Base-by-base conservation (phyloP, 169 alveolate genomes). In the Eimeria maxima region DNA sequence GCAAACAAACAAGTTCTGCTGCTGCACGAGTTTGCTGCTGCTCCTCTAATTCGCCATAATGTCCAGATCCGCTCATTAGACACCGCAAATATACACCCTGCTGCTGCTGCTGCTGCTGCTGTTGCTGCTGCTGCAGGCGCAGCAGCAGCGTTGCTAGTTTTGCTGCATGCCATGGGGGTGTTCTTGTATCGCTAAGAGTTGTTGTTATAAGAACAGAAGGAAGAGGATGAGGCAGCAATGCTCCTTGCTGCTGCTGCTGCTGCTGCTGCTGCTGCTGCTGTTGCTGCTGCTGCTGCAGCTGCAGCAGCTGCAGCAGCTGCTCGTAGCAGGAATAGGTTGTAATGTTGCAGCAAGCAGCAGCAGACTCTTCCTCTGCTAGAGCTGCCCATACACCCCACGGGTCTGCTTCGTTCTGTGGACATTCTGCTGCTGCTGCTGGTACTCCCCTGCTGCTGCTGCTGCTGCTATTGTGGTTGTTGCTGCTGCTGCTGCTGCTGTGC, bases 401-500 rank as follows among this genome's bases (percentile, higher is more conserved):
- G 29, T 76, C 87, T 8, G 63, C 44, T 63, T 24, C 87, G 22
- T 53, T 10, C n/a, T 11, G 27, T 11, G 69, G n/a, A 4, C n/a
- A 11, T 22, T 4, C 6, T 42, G 63, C 63, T 76, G 27, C 87
- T 33, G 33, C 65, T 76, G 60, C 63, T 71, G 53, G 78, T 6
- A 5, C 18, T 67, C 6, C 18, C 14, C 87, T 76, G 60, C 60
- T 38, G 63, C 87, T 76, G 63, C 87, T 50, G 57, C 57, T 50
- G 57, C 57, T 50, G 57, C 57, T 11, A 50, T 11, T 7, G 18
- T 45, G 87, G 38, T 20, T 76, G 87, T 63, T 76, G 87, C 87
- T 76, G 87, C 87, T 76, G 87, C 87, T 44, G 87, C 38, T 76
- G 87, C 87, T 42, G 87, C 87, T 76, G 55, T 76, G 65, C 65